A percentile compares a stretch with the other conserved stretches of the same genome.
phyloP scores from a whole-genome alignment of 163 green algal genomes.

The Chlamydomonas reinhardtii region DNA sequence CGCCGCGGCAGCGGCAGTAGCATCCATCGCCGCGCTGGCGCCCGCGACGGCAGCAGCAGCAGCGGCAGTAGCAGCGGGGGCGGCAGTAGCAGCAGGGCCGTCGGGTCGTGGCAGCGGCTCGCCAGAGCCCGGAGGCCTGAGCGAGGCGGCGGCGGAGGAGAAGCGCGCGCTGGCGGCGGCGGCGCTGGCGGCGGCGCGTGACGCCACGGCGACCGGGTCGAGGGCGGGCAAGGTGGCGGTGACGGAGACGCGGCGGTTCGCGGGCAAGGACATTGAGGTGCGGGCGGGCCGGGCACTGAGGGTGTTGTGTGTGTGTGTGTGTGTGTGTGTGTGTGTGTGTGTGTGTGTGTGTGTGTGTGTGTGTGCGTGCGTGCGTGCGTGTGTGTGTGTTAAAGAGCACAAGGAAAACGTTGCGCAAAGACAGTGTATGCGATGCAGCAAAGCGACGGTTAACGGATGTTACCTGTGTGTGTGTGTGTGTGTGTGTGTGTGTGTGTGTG shows the following conservation, averaged over 20 bases:
- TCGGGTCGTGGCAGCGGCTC: not conserved
- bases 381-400: too few species aligned
- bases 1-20: not conserved
- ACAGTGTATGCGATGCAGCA: too few species aligned
- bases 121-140: not conserved
- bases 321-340: not conserved
- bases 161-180: slow-evolving; percentile 52
- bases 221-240: slow-evolving; percentile 64
- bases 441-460: too few species aligned
- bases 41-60: not conserved
- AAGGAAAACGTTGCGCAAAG: too few species aligned
- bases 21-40: not conserved
- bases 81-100: too few species aligned
- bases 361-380: too few species aligned
- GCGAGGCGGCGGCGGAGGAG: slow-evolving; percentile 17
- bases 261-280: slow-evolving; percentile 86
- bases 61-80: not conserved
- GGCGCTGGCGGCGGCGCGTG: slow-evolving; percentile 59
- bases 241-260: slow-evolving; percentile 84
- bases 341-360: not conserved
- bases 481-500: too few species aligned
- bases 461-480: too few species aligned
- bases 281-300: not conserved
- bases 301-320: not conserved
- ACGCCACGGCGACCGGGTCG: slow-evolving; percentile 11